Evolutionary conservation across 2,329 filamentous ascomycete species (phyloP), one percentile per base, ranked within the genome.

Genomic region (Bipolaris cookei): DNA sequence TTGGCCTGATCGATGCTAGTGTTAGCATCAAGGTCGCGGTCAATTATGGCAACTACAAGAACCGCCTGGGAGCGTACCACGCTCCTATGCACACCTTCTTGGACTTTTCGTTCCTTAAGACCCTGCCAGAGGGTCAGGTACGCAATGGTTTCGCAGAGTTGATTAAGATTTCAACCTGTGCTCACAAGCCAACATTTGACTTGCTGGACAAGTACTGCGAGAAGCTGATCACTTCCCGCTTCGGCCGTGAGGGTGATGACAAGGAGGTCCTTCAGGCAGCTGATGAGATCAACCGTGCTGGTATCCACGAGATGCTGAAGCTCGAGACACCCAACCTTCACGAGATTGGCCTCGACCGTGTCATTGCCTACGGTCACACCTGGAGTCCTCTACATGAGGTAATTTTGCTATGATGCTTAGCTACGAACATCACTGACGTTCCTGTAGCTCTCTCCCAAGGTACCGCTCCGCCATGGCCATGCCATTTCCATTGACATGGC

Each of bases 21-120:
- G 89, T 91, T 48, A 89, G 86, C 34, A 91, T 91, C 80, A 90
- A 91, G 72, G 88, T 91, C n/a, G 89, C 87, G 11, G 88, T 91
- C 67, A 91, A 91, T 79, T 90, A 90, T 67, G 88, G 87, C 71
- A 86, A 87, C 73, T 89, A 90, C 80, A 91, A 91, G 81, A 91
- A 91, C 77, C 82, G 88, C 11, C 82, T 91, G 0, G 88, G 88
- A 25, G 88, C 88, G 3, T 91, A 91, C 71, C 88, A 91, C 68
- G 88, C 88, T 0, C 88, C 89, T 0, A 81, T 86, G 45, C 86
- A 89, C 70, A 91, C 88, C 0, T 90, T 91, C 79, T 83, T 91
- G 43, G 88, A 91, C 73, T 91, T 90, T 72, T 84, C 82, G 14
- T 91, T 91, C 76, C 79, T 90, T n/a, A 84, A 85, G 43, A 89